Percentiles rank a stretch among this genome's conserved stretches.
phyloP scores from a whole-genome alignment of 116 monocot genomes.

The Dioscorea cayenensis region DNA sequence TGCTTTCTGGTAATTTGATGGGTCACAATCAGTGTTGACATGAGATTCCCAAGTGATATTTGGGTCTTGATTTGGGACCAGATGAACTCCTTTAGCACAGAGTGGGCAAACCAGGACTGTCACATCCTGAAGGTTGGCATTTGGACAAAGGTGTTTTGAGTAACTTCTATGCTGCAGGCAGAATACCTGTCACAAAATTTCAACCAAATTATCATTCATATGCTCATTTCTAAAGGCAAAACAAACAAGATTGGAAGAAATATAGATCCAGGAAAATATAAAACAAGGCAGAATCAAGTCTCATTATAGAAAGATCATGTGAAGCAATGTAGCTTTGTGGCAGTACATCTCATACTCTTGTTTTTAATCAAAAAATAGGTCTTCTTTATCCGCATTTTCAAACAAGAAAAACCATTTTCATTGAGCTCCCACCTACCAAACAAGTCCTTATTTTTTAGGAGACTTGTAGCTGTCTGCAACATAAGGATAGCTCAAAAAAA shows the following conservation, averaged over 20 bases:
- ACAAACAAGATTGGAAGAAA: neutral
- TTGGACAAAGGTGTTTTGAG: slow-evolving; percentile 57
- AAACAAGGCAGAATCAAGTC: no score
- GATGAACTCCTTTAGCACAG: slow-evolving; percentile 79
- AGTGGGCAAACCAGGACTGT: slow-evolving; percentile 84
- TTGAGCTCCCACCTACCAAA: no score
- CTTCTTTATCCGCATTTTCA: no score
- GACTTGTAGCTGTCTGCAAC: no score
- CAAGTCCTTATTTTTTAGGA: no score
- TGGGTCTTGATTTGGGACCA: slow-evolving; percentile 77
- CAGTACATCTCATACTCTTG: no score
- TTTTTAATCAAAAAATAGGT: no score
- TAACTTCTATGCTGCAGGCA: slow-evolving; percentile 91
- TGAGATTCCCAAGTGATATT: slow-evolving; percentile 91
- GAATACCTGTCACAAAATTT: slow-evolving; percentile 45
- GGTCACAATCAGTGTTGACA: slow-evolving; percentile 82
- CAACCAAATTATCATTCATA: neutral
- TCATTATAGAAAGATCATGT: no score
- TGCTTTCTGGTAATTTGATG: slow-evolving; percentile 76
- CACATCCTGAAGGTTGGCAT: slow-evolving; percentile 63
- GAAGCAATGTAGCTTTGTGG: no score
- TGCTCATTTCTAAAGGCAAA: neutral
- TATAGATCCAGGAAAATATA: neutral
- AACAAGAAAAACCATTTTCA: no score
- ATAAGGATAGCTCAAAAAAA: no score